These are phyloP conservation scores for Ogataea nonfermentans DNA, from an alignment of 805 yeast species.

Conservation along the genomic window DNA sequence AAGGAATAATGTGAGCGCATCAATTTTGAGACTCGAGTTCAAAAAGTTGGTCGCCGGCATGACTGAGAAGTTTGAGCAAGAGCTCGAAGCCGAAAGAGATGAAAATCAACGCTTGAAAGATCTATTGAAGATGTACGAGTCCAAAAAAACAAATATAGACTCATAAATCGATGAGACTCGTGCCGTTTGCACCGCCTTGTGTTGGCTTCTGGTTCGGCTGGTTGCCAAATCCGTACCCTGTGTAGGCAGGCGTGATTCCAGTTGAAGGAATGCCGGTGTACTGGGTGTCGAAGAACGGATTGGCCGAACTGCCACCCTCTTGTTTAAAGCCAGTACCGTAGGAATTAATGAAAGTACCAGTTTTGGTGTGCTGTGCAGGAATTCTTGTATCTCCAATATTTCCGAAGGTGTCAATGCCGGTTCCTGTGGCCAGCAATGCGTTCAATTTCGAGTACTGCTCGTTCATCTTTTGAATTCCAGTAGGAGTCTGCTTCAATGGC, in stretches of 20 bases:
- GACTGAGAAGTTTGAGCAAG: constrained; percentile 59
- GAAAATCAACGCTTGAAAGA: constrained; percentile 46
- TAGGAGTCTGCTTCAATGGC: constrained; percentile 44
- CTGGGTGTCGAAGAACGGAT: constrained; percentile 66
- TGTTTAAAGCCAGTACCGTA: constrained; percentile 81
- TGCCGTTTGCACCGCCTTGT: constrained; percentile 17
- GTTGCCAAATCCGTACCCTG: constrained; percentile 95
- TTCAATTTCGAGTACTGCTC: constrained; percentile 71
- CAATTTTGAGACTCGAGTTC: constrained; percentile 65
- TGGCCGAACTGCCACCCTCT: constrained; percentile 44
- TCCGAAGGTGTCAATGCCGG: constrained; percentile 93
- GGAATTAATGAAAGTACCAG: constrained; percentile 79
- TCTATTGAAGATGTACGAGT: constrained; percentile 36
- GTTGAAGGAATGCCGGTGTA: constrained; percentile 71
- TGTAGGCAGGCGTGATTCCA: constrained; percentile 70
- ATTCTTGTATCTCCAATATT: constrained; percentile 80
- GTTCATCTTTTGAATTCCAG: constrained; percentile 55
- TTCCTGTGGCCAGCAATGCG: constrained; percentile 75
- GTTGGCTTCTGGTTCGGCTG: constrained; percentile 41
- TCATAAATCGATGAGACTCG: constrained; percentile 35
- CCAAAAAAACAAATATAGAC: constrained; percentile 3
- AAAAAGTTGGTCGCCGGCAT: constrained; percentile 61
- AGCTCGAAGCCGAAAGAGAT: constrained; percentile 54
- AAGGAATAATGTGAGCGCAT: constrained; percentile 38
- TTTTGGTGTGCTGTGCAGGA: constrained; percentile 89